Evolutionary conservation across 495 filamentous ascomycete genomes (phyloP), one percentile per base, ranked within the genome.

Genomic region (Neurospora africana): DNA sequence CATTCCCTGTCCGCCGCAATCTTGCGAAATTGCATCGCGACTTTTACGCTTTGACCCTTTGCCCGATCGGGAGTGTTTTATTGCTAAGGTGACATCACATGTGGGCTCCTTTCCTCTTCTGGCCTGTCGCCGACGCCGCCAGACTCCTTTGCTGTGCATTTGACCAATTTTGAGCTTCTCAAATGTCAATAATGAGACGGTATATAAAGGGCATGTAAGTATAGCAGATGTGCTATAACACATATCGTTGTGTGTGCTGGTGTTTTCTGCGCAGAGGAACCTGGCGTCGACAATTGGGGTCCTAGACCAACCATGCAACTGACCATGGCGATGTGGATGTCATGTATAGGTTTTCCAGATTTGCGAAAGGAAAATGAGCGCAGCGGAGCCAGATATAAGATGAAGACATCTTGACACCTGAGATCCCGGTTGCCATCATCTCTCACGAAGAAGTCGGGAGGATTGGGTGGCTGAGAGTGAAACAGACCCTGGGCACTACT

Each of bases 1-100:
- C 71, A 76, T 68, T 75, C 72, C 75, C 75, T 39, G 70, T 71
- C 75, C 73, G 70, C 30, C 36, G 76, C 72, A 78, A 78, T 78
- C 74, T 78, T 71, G 72, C 75, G 69, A 75, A 78, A 73, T 76
- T 78, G 71, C 68, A 69, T 74, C 76, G 68, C 65, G 70, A 71
- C 33, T 41, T 47, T 30, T 70, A 33, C 75, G 75, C 75, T 78
- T 76, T 75, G 76, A 74, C 77, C 73, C 53, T 65, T 65, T 30
- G 23, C 53, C 53, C 53, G 53, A 65, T 65, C 53, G 53, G 53
- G 53, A 33, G 53, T 65, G 53, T 15, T 65, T 65, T 33, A 65
- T 33, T 65, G 27, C 53, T 3, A 65, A 65, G 27, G 53, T 65
- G 53, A 65, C 53, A 65, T 65, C 53, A 35, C 27, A 30, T 65